phyloP scores from a whole-genome alignment of 2,329 filamentous ascomycete genomes.

The Alternaria sp. region DNA sequence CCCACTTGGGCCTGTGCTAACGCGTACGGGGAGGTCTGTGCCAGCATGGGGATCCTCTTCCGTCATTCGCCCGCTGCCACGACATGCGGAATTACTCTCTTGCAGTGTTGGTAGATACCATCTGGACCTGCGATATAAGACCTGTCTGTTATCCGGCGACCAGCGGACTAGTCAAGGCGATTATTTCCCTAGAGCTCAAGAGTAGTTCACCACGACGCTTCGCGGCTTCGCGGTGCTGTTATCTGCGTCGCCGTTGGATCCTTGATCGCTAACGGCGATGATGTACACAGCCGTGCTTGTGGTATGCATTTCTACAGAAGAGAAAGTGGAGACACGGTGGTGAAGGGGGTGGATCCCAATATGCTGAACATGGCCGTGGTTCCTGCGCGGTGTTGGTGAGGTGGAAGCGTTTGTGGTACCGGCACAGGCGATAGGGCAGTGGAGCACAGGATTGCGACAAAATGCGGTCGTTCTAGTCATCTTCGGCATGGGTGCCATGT shows the following conservation, averaged over 20 bases:
- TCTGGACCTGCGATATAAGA: neutral
- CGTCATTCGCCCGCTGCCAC: neutral
- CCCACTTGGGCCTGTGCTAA: neutral
- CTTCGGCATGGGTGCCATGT: conserved; percentile 15
- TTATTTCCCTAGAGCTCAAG: conserved; percentile 17
- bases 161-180: conserved; percentile 7
- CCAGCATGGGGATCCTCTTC: neutral
- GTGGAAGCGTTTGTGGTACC: conserved; percentile 23
- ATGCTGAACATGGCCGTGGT: conserved; percentile 14
- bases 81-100: conserved; percentile 8
- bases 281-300: conserved; percentile 15
- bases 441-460: conserved; percentile 12
- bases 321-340: neutral
- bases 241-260: conserved; percentile 15
- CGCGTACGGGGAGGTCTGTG: neutral
- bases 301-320: conserved; percentile 13
- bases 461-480: conserved; percentile 20
- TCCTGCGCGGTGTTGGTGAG: conserved; percentile 14
- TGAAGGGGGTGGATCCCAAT: conserved; percentile 9
- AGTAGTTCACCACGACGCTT: conserved; percentile 11
- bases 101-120: neutral
- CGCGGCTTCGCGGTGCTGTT: conserved; percentile 1
- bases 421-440: conserved; percentile 14
- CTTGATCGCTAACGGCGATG: conserved; percentile 7
- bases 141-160: neutral